phyloP scores from a whole-genome alignment of 805 yeast species.

The Starmerella stellata region DNA sequence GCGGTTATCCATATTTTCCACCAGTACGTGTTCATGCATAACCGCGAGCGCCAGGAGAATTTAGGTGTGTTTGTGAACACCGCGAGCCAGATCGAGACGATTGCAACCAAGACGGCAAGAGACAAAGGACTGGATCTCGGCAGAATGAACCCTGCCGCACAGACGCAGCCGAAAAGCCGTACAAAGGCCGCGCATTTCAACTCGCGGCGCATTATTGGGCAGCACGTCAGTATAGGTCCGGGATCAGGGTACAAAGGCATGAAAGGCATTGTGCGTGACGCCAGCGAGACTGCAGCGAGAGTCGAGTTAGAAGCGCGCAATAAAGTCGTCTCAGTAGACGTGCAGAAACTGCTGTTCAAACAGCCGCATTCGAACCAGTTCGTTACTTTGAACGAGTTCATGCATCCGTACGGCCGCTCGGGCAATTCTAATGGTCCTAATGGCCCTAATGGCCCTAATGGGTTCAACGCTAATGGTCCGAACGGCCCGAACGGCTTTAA shows the following conservation, averaged over 20 bases:
- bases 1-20: constrained; percentile 72
- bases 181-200: constrained; percentile 13
- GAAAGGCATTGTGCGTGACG: constrained; percentile 81
- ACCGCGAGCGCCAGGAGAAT: constrained; percentile 63
- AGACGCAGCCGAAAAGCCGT: constrained; percentile 13
- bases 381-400: constrained; percentile 62
- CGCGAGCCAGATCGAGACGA: constrained; percentile 58
- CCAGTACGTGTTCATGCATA: constrained; percentile 58
- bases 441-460: background rate
- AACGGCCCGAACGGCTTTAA: constrained; percentile 12
- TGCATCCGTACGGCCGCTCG: constrained; percentile 25
- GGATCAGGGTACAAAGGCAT: constrained; percentile 90
- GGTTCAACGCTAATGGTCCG: constrained; percentile 5
- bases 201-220: constrained; percentile 38
- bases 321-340: constrained; percentile 70
- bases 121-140: constrained; percentile 51
- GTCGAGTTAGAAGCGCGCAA: constrained; percentile 86
- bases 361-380: constrained; percentile 39
- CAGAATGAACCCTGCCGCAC: constrained; percentile 60
- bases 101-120: constrained; percentile 66
- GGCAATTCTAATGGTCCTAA: background rate
- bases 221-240: constrained; percentile 66
- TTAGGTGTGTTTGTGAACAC: constrained; percentile 79
- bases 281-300: constrained; percentile 79
- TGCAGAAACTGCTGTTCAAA: constrained; percentile 56